Base-by-base conservation (phyloP, 2,329 filamentous ascomycete species). In the Beauveria pseudobassiana region DNA sequence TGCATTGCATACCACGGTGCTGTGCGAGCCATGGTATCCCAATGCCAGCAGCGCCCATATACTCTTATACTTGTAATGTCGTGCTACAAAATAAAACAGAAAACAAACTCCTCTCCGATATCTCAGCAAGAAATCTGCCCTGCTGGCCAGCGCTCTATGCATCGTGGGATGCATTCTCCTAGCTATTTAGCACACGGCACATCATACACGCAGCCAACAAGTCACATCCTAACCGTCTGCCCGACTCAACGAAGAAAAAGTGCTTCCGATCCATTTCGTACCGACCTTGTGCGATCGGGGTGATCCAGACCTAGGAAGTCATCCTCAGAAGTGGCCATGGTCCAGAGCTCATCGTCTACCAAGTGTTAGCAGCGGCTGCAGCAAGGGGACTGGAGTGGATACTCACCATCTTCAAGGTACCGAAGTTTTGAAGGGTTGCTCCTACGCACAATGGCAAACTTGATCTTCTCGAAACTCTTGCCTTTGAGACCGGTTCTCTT, bases 401-500 rank as follows among this genome's bases (percentile, higher is more conserved):
- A 73, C 87, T 80, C 78, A 96, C 93, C 92, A 77, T 98, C 95
- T 67, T 88, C 86, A 52, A 99, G 79, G 76, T 96, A 96, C 63
- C 86, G 83, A 28, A 92, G 89, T 70, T 89, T 91, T 45, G 89
- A 86, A 75, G 90, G 96, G 48, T 80, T 79, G 57, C 85, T 82
- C 72, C 89, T 81, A 73, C 87, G 80, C 57, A 97, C 83, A 38
- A 96, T 76, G 7, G 92, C 90, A 78, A 99, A 97, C 75, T 96
- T 97, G 75, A 99, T 95, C 81, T 98, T 98, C 75, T 99, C 93
- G 67, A 99, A 93, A 66, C 91, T 91, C 80, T 99, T 99, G 74
- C 95, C 96, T 76, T 97, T 97, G 77, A 99, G 87, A 28, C 93
- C 93, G 0, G 91, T 96, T 63, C 93, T 84, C 74, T 93, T 93